Conservation (phyloP, 257 asterid species). For the Catharanthus roseus region DNA sequence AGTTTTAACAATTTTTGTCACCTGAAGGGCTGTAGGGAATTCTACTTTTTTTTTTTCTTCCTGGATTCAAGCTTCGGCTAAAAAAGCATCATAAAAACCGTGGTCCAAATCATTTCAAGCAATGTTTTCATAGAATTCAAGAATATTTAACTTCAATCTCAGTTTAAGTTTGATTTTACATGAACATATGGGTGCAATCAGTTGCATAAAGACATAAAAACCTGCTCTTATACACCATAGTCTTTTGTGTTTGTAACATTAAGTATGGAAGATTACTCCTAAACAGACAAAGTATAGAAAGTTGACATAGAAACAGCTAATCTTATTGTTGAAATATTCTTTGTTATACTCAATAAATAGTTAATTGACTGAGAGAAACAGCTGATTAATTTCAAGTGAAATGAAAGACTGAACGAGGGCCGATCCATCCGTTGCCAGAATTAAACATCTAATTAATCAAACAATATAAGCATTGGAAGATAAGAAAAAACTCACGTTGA, state of each 20-base stretch:
- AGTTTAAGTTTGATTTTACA: neutral
- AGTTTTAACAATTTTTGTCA: neutral
- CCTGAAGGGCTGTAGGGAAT: neutral
- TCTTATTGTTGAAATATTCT: neutral
- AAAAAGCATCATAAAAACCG: neutral
- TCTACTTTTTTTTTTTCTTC: neutral
- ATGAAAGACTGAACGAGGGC: neutral
- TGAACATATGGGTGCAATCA: neutral
- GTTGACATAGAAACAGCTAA: neutral
- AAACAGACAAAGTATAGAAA: neutral
- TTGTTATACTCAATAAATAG: neutral
- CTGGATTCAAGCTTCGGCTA: neutral
- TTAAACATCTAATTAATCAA: neutral
- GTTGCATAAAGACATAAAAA: neutral
- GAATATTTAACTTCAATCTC: neutral
- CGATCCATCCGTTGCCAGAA: neutral
- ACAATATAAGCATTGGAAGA: neutral
- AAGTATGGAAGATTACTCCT: neutral
- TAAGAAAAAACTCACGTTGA: constrained; percentile 62
- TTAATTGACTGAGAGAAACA: neutral
- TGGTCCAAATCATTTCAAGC: neutral
- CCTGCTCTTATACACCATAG: neutral
- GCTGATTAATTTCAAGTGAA: neutral
- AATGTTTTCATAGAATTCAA: neutral
- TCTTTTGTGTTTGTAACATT: neutral